These are phyloP conservation scores for Mucor indicus DNA, from an alignment of 371 early-diverging fungal genomes.

Conservation along the genomic window DNA sequence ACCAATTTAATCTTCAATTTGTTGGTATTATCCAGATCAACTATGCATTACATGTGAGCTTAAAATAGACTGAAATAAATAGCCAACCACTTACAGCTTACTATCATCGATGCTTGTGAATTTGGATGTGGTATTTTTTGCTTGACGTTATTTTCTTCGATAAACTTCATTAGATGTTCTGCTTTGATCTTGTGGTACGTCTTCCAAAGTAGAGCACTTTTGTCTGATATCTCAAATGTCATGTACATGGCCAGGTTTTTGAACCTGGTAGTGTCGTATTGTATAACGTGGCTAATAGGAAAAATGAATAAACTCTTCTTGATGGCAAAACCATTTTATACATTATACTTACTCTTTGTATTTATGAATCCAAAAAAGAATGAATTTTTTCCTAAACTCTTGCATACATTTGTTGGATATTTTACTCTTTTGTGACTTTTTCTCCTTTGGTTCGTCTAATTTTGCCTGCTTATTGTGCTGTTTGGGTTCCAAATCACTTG, in stretches of 20 bases:
- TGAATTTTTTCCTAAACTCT: background rate
- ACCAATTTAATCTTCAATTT: slow-evolving; percentile 1
- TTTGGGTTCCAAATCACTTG: too few relatives aligned
- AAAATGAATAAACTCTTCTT: background rate
- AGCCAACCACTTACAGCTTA: background rate
- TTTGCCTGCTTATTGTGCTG: too few relatives aligned
- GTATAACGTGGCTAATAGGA: background rate
- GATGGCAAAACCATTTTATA: background rate
- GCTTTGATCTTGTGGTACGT: background rate
- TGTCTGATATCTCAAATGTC: background rate
- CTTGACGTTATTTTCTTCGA: background rate
- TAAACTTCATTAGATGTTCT: background rate
- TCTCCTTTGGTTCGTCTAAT: background rate
- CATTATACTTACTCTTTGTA: background rate
- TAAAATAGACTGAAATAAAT: background rate
- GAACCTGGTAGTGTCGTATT: background rate
- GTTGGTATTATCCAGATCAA: too few relatives aligned
- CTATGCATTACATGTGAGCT: background rate
- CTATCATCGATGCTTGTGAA: background rate
- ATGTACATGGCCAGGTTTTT: background rate
- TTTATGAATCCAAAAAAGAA: background rate
- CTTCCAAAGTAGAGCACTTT: background rate
- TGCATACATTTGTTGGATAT: background rate
- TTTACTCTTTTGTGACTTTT: background rate
- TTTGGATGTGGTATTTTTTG: background rate